Conservation (phyloP, 176 grass and related monocot species). For the Lolium multiflorum region DNA sequence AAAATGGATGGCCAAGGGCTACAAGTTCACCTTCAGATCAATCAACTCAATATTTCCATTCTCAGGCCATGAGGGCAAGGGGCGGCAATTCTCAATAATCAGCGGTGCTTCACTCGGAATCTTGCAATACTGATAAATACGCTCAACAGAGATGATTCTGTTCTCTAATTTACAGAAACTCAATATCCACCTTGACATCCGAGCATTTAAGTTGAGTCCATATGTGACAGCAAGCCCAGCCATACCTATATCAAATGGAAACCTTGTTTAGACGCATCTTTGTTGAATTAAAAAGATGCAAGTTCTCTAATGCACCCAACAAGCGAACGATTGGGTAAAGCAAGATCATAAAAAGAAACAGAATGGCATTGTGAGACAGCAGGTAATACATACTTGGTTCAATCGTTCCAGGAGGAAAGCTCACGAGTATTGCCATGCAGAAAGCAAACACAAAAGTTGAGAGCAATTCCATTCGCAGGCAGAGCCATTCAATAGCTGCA, state of each 20-base stretch:
- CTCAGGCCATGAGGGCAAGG: conserved; percentile 73
- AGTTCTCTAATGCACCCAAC: background rate
- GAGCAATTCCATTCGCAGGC: conserved; percentile 92
- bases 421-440: conserved; percentile 97
- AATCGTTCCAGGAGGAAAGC: conserved; percentile 94
- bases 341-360: conserved; percentile 6
- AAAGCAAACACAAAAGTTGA: conserved; percentile 96
- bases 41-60: conserved; percentile 80
- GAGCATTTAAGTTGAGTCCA: conserved; percentile 94
- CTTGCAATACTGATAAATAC: conserved; percentile 95
- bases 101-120: conserved; percentile 86
- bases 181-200: conserved; percentile 96
- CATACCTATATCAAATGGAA: conserved; percentile 77
- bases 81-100: conserved; percentile 63
- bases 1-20: background rate
- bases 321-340: conserved; percentile 10
- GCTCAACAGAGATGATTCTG: conserved; percentile 96
- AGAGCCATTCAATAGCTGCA: conserved; percentile 99
- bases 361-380: background rate
- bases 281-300: background rate
- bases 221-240: conserved; percentile 94
- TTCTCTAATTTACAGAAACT: conserved; percentile 99
- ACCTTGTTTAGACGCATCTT: conserved; percentile 25
- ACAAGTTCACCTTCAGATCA: conserved; percentile 79
- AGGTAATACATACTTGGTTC: conserved; percentile 89